These are phyloP conservation scores for Fusarium tricinctum DNA, from an alignment of 2,329 filamentous ascomycete species.

Conservation along the genomic window DNA sequence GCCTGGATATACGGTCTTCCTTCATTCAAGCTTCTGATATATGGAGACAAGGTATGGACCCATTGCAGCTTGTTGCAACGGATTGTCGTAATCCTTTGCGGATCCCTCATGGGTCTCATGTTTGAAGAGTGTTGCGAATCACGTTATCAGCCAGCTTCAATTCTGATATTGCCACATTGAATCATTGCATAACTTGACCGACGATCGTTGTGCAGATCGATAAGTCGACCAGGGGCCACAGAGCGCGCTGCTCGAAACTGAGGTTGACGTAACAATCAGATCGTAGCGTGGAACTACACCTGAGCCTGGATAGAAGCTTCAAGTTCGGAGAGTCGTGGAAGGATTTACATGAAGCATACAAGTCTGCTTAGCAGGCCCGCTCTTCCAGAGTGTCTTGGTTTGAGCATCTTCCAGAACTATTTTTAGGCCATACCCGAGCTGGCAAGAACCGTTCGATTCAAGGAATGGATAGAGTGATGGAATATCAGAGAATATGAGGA, in stretches of 20 bases:
- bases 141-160: conserved; percentile 2
- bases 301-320: conserved; percentile 2
- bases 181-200: not conserved
- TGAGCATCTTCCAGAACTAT: conserved; percentile 3
- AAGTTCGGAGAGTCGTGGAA: not conserved
- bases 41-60: not conserved
- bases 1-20: conserved; percentile 5
- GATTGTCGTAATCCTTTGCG: conserved; percentile 20
- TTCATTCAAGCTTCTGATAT: conserved; percentile 3
- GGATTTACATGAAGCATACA: conserved; percentile 6
- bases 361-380: not conserved
- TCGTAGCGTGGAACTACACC: not conserved
- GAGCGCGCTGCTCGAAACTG: not conserved
- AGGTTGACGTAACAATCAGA: conserved; percentile 1
- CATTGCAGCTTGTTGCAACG: conserved; percentile 4
- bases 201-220: conserved; percentile 16
- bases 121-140: conserved; percentile 3
- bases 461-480: not conserved
- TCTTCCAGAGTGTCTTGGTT: conserved; percentile 1
- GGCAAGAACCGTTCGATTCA: not conserved
- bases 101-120: conserved; percentile 8
- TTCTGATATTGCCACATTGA: conserved; percentile 4
- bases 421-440: not conserved
- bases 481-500: not conserved
- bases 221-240: not conserved